Conservation (phyloP, 192 early-diverging fungal species). For the Kickxella alabastrina region DNA sequence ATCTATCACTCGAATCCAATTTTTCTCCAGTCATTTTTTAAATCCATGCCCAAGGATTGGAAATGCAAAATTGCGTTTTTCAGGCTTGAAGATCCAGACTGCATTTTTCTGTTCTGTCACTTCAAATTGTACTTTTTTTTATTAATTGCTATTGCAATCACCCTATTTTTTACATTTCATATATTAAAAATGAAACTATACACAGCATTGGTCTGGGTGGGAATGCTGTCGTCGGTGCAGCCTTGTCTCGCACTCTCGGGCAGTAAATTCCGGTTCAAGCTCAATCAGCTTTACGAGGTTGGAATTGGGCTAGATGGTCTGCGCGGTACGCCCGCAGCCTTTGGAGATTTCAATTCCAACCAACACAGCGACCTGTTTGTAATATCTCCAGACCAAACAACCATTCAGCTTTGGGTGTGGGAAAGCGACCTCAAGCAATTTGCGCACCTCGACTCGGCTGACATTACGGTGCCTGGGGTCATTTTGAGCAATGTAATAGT, state of each 20-base stretch:
- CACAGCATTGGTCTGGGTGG: too few species aligned
- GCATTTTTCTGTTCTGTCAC: too few species aligned
- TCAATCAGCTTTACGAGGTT: constrained; percentile 60
- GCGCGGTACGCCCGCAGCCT: constrained; percentile 73
- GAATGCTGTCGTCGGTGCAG: too few species aligned
- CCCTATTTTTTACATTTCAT: neutral
- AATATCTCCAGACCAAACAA: constrained; percentile 61
- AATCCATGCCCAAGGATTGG: too few species aligned
- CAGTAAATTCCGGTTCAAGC: constrained; percentile 47
- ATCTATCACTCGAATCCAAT: too few species aligned
- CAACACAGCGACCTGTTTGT: constrained; percentile 84
- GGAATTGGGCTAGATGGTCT: constrained; percentile 61
- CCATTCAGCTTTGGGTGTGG: constrained; percentile 70
- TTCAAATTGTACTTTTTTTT: too few species aligned
- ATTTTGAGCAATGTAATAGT: constrained; percentile 71
- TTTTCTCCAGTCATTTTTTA: too few species aligned
- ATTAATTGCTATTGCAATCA: too few species aligned
- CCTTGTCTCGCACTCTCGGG: constrained; percentile 13
- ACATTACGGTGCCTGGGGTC: constrained; percentile 38
- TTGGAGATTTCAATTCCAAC: constrained; percentile 83
- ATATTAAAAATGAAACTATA: neutral
- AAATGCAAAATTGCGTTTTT: too few species aligned
- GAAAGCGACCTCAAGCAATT: constrained; percentile 52
- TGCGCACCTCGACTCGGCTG: constrained; percentile 46
- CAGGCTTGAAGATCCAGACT: too few species aligned